Conservation (phyloP, 139 green algal species). For the Chloropicon primus region DNA sequence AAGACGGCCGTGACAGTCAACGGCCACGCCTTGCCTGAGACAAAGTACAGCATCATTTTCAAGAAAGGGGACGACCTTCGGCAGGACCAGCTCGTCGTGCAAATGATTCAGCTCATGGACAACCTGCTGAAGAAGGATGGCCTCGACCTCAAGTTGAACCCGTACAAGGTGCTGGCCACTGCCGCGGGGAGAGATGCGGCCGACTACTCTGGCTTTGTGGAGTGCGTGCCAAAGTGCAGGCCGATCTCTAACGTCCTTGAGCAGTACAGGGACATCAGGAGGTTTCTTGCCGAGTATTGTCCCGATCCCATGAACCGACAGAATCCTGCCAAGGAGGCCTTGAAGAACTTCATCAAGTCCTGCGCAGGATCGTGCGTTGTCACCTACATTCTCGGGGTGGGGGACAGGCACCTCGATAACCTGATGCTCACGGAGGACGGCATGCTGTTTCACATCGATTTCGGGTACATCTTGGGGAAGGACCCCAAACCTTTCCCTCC, state of each 20-base stretch:
- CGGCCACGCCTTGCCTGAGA: not conserved
- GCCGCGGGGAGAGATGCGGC: conserved; percentile 7
- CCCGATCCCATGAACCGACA: not conserved
- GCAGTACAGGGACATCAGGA: not conserved
- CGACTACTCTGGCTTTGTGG: conserved; percentile 72
- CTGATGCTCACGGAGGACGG: conserved; percentile 78
- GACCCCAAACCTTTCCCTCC: conserved; percentile 93
- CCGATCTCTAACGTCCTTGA: conserved; percentile 5
- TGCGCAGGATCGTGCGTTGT: conserved; percentile 93
- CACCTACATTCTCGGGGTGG: conserved; percentile 92
- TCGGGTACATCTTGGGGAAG: conserved; percentile 83
- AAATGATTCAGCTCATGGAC: conserved; percentile 96
- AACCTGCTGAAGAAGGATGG: conserved; percentile 83
- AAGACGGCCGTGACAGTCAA: conserved; percentile 1
- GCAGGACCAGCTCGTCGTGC: conserved; percentile 70
- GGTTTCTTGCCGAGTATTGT: not conserved
- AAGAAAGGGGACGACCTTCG: conserved; percentile 96
- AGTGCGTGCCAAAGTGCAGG: conserved; percentile 65
- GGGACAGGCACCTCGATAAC: conserved; percentile 93
- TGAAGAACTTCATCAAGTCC: conserved; percentile 79
- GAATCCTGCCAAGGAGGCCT: conserved; percentile 18
- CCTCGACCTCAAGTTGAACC: conserved; percentile 78
- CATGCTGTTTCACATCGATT: conserved; percentile 81
- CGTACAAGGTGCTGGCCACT: conserved; percentile 81
- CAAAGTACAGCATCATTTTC: conserved; percentile 64